A percentile compares a stretch with the other conserved stretches of the same genome.
Evolutionary conservation across 306 rosid species (phyloP).

Genomic region (Cicer cuneatum): DNA sequence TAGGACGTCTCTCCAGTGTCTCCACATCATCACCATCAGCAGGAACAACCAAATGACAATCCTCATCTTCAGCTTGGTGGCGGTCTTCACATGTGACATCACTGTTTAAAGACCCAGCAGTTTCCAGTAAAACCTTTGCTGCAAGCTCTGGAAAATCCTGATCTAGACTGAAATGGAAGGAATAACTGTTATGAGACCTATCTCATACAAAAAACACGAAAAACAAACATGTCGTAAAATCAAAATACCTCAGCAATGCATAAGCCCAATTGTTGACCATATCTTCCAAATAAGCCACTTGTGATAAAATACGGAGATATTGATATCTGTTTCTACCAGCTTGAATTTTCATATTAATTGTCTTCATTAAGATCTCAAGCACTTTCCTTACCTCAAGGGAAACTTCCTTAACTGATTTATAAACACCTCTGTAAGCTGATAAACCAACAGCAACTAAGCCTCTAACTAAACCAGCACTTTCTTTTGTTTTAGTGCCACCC

Average conservation of each 20-base stretch:
- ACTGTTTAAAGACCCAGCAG: constrained; percentile 39
- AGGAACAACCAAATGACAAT: constrained; percentile 49
- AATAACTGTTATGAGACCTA: constrained; percentile 49
- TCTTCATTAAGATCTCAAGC: constrained; percentile 71
- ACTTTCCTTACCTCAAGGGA: constrained; percentile 78
- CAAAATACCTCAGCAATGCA: constrained; percentile 73
- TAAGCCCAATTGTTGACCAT: constrained; percentile 89
- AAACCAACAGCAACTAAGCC: constrained; percentile 93
- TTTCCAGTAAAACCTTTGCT: constrained; percentile 40
- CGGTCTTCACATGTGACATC: constrained; percentile 38
- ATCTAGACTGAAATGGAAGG: constrained; percentile 77
- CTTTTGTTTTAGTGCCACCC: constrained; percentile 62
- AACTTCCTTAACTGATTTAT: constrained; percentile 83
- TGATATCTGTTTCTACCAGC: constrained; percentile 84
- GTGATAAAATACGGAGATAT: constrained; percentile 81
- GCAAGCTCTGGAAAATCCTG: constrained; percentile 55
- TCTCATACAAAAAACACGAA: not conserved
- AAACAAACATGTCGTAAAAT: constrained; percentile 24
- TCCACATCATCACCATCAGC: constrained; percentile 49
- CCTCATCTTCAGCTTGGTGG: constrained; percentile 55
- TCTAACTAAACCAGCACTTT: constrained; percentile 68
- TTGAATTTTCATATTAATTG: constrained; percentile 67
- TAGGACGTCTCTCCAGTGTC: constrained; percentile 51
- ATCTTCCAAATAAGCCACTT: constrained; percentile 96
- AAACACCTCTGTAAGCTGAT: constrained; percentile 83